A percentile compares a stretch with the other conserved stretches of the same genome.
Conservation (phyloP, 495 filamentous ascomycete genomes). For the Aspergillus wentii region DNA sequence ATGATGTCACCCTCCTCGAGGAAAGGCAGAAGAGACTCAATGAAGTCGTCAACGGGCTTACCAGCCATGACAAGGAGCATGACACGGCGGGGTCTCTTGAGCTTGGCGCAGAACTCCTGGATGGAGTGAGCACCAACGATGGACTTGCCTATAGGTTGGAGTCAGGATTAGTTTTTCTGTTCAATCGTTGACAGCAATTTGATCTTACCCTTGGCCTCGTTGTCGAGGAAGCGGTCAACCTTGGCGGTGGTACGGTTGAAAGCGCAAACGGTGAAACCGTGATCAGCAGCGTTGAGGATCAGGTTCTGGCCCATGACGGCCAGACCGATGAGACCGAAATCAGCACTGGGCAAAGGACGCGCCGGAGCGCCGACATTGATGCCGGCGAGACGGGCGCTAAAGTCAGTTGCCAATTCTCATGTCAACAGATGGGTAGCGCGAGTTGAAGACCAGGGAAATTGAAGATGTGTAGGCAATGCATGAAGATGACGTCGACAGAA, state of each 20-base stretch:
- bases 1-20: constrained; percentile 94
- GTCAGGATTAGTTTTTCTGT: background rate
- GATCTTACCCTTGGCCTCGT: constrained; percentile 80
- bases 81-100: constrained; percentile 92
- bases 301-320: constrained; percentile 99
- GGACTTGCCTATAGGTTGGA: constrained; percentile 64
- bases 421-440: constrained; percentile 25
- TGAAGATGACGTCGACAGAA: too few species aligned
- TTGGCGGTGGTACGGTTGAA: constrained; percentile 98
- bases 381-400: constrained; percentile 80
- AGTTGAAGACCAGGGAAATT: constrained; percentile 4
- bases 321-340: constrained; percentile 99
- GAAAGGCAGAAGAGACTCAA: constrained; percentile 86
- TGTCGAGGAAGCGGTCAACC: constrained; percentile 90
- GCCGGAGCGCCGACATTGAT: constrained; percentile 69
- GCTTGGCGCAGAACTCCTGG: constrained; percentile 89
- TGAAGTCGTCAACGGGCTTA: constrained; percentile 97
- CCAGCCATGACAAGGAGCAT: constrained; percentile 99
- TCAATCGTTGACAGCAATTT: background rate
- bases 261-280: constrained; percentile 91
- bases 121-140: constrained; percentile 91
- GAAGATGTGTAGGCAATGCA: too few species aligned
- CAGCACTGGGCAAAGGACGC: constrained; percentile 53
- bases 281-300: constrained; percentile 96
- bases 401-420: constrained; percentile 54